Conservation (phyloP, 176 grass and related monocot genomes). For the Oropetium thomaeum region DNA sequence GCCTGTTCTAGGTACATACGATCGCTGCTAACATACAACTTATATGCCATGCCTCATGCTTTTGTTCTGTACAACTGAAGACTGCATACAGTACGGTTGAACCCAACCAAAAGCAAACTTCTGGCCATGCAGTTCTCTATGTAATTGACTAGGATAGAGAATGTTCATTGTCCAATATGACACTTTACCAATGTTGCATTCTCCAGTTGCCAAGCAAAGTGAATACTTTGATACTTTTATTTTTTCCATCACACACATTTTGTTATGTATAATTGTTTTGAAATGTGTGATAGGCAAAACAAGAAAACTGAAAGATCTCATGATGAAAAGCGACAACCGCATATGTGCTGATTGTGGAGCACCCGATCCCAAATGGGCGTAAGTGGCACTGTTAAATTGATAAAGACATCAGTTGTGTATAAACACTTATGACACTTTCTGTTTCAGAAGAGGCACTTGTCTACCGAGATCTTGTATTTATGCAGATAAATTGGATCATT, state of each 20-base stretch:
- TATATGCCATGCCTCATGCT: background rate
- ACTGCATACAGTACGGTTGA: background rate
- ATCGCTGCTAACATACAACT: slow-evolving; percentile 11
- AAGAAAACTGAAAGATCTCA: slow-evolving; percentile 90
- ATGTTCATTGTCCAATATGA: background rate
- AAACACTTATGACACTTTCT: slow-evolving; percentile 2
- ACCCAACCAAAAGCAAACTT: slow-evolving; percentile 1
- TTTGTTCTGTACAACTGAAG: background rate
- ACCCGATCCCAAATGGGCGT: slow-evolving; percentile 95
- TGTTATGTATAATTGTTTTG: background rate
- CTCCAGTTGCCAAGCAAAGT: background rate
- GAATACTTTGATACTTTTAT: background rate
- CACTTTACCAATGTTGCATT: slow-evolving; percentile 12
- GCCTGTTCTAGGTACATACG: slow-evolving; percentile 48
- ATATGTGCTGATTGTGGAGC: slow-evolving; percentile 94
- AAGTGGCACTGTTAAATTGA: slow-evolving; percentile 46
- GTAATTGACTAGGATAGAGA: background rate
- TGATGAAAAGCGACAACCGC: slow-evolving; percentile 82
- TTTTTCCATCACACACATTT: background rate
- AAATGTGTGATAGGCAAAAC: slow-evolving; percentile 61
- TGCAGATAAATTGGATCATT: slow-evolving; percentile 24
- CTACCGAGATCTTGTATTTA: slow-evolving; percentile 22
- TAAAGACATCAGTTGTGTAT: slow-evolving; percentile 17
- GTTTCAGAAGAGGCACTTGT: slow-evolving; percentile 21
- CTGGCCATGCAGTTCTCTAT: slow-evolving; percentile 9